These are phyloP conservation scores for Phaseolus lunatus DNA, from an alignment of 306 rosid species.

Conservation along the genomic window DNA sequence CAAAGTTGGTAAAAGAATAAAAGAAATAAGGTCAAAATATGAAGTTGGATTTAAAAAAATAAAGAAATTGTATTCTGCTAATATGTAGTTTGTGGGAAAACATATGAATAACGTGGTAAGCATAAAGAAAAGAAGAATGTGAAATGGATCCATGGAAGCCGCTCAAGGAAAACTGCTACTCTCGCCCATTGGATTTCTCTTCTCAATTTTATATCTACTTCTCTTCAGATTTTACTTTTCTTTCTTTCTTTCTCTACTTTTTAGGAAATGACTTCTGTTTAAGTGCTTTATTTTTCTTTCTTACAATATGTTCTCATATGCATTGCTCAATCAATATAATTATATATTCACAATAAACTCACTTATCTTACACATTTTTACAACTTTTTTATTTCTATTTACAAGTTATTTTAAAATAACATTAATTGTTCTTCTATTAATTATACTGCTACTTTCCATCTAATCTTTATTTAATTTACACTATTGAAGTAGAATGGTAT, in stretches of 20 bases:
- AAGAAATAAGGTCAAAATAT: neutral
- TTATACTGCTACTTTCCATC: too few relatives aligned
- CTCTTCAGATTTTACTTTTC: neutral
- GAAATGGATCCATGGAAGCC: slow-evolving; percentile 28
- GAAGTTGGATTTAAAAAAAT: neutral
- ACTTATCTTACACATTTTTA: too few relatives aligned
- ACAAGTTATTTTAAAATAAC: too few relatives aligned
- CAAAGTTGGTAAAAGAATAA: neutral
- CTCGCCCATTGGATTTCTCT: slow-evolving; percentile 19
- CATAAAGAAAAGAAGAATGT: neutral
- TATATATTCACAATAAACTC: too few relatives aligned
- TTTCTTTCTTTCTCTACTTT: neutral
- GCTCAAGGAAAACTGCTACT: neutral
- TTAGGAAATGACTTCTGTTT: neutral
- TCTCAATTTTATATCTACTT: neutral
- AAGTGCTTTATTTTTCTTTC: neutral
- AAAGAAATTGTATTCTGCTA: neutral
- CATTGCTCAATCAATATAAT: too few relatives aligned
- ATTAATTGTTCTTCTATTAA: too few relatives aligned
- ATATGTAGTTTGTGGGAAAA: slow-evolving; percentile 20
- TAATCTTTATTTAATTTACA: too few relatives aligned
- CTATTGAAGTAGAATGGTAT: too few relatives aligned
- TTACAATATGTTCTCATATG: too few relatives aligned
- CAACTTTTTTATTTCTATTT: too few relatives aligned
- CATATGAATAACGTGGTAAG: slow-evolving; percentile 6